Evolutionary conservation across 768 basidiomycete genomes (phyloP).

Genomic region (Pisolithus orientalis): DNA sequence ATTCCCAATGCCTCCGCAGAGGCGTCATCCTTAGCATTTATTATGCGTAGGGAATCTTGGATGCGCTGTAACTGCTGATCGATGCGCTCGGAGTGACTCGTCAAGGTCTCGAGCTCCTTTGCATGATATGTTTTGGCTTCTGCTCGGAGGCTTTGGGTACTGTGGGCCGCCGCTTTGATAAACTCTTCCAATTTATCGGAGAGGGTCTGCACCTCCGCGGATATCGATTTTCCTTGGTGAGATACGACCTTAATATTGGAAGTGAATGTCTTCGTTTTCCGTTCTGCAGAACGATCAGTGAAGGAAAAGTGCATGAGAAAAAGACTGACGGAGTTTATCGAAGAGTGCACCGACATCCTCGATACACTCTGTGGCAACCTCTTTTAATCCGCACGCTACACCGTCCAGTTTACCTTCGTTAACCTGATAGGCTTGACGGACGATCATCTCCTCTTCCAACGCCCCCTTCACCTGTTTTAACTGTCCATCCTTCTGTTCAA

Average conservation of each 20-base stretch:
- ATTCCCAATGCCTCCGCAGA: slow-evolving; percentile 47
- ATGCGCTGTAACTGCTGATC: slow-evolving; percentile 53
- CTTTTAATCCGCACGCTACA: slow-evolving; percentile 67
- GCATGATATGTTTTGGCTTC: slow-evolving; percentile 53
- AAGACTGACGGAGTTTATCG: slow-evolving; percentile 69
- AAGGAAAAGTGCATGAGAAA: slow-evolving; percentile 1
- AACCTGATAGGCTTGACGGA: slow-evolving; percentile 70
- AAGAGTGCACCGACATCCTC: slow-evolving; percentile 67
- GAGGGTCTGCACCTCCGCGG: slow-evolving; percentile 46
- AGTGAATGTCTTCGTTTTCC: slow-evolving; percentile 58
- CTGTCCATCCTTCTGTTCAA: slow-evolving; percentile 52
- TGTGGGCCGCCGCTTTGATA: slow-evolving; percentile 47
- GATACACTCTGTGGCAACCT: slow-evolving; percentile 59
- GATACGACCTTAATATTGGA: slow-evolving; percentile 63
- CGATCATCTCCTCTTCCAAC: slow-evolving; percentile 73
- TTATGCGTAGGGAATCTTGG: slow-evolving; percentile 43
- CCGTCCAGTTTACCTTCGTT: slow-evolving; percentile 65
- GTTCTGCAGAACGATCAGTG: slow-evolving; percentile 41
- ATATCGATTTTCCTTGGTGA: slow-evolving; percentile 54
- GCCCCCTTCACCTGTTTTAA: slow-evolving; percentile 51
- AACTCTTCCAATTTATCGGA: slow-evolving; percentile 58
- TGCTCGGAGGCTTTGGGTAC: slow-evolving; percentile 43
- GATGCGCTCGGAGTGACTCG: slow-evolving; percentile 45
- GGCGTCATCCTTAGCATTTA: slow-evolving; percentile 49
- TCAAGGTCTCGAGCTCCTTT: slow-evolving; percentile 50